Percentiles rank a stretch among this genome's conserved stretches.
Evolutionary conservation across 306 rosid species (phyloP).

Genomic region (Bauhinia variegata): DNA sequence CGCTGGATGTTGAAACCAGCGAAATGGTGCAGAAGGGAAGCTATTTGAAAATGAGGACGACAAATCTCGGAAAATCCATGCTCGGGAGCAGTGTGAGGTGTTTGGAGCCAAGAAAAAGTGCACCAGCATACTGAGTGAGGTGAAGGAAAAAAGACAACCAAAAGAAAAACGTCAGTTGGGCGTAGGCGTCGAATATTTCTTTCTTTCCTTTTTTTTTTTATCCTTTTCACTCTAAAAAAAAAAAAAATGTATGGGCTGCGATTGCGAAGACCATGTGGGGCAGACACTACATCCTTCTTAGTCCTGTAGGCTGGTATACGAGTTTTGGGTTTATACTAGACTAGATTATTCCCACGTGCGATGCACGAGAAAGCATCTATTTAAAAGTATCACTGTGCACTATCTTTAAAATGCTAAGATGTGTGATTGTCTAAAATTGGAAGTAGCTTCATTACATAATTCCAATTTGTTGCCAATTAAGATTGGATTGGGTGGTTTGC

Average conservation of each 20-base stretch:
- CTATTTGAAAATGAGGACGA: conserved; percentile 21
- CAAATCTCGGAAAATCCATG: conserved; percentile 37
- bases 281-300: conserved; percentile 19
- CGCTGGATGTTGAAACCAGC: conserved; percentile 23
- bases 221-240: no score
- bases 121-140: conserved; percentile 32
- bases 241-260: no score
- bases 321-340: conserved; percentile 1
- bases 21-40: conserved; percentile 17
- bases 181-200: conserved; percentile 48
- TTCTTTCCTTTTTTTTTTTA: background rate
- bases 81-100: conserved; percentile 18
- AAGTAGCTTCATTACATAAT: no score
- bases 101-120: conserved; percentile 35
- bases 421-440: no score
- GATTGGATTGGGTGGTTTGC: no score
- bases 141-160: conserved; percentile 28
- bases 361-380: no score
- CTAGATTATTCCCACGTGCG: no score
- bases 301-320: conserved; percentile 25
- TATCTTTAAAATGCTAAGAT: no score
- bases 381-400: no score
- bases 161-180: conserved; percentile 34
- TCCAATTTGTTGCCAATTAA: no score
- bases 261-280: conserved; percentile 42